Conservation (phyloP, 2,329 filamentous ascomycete genomes). For the Neofusicoccum parvum region DNA sequence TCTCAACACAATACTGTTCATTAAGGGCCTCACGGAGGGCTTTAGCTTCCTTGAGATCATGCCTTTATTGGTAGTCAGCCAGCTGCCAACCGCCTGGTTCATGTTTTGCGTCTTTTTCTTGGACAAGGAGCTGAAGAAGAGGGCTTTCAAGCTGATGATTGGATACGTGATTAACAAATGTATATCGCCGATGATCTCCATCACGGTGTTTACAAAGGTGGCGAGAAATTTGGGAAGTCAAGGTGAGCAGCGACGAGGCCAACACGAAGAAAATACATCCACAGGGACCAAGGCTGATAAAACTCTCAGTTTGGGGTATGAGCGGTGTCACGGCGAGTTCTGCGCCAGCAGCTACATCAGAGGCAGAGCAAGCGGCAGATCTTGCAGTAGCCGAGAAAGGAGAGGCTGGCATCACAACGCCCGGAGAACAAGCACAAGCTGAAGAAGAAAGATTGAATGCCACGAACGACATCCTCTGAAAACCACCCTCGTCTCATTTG, state of each 20-base stretch:
- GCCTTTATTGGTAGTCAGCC: slow-evolving; percentile 25
- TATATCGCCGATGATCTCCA: slow-evolving; percentile 26
- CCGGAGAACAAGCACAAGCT: not conserved
- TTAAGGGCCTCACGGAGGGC: slow-evolving; percentile 25
- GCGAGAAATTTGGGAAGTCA: slow-evolving; percentile 28
- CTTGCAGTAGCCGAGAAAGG: not conserved
- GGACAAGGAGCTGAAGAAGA: slow-evolving; percentile 24
- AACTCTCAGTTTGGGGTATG: slow-evolving; percentile 11
- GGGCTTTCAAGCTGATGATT: slow-evolving; percentile 27
- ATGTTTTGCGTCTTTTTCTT: slow-evolving; percentile 23
- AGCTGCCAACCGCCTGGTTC: slow-evolving; percentile 28
- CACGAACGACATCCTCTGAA: not conserved
- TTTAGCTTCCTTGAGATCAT: slow-evolving; percentile 26
- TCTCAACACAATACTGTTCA: slow-evolving; percentile 36
- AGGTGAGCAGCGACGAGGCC: not conserved
- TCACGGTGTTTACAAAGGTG: slow-evolving; percentile 28
- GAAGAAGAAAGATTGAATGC: not conserved
- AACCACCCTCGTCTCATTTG: not conserved
- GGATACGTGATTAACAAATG: slow-evolving; percentile 28
- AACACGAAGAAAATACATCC: not conserved
- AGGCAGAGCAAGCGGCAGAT: slow-evolving; percentile 15
- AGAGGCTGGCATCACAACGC: not conserved
- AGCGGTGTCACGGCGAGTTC: slow-evolving; percentile 13
- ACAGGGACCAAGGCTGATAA: not conserved
- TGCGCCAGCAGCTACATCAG: slow-evolving; percentile 8